These are phyloP conservation scores for Eucalyptus brandiana DNA, from an alignment of 345 rosid genomes.

Conservation along the genomic window DNA sequence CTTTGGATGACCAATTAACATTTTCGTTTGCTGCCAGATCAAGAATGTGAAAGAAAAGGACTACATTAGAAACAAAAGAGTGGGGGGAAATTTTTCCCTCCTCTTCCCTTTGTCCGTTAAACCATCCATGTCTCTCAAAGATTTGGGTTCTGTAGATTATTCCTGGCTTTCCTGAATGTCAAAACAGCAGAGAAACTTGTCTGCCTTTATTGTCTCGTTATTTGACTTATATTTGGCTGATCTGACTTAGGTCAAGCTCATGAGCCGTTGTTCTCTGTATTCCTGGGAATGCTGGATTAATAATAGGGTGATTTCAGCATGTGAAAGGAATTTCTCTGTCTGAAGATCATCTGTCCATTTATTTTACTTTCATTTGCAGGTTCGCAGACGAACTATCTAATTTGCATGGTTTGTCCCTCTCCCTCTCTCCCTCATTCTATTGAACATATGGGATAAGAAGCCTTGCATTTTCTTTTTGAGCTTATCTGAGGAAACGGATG, in stretches of 20 bases:
- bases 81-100: neutral
- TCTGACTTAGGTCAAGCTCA: neutral
- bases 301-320: neutral
- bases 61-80: neutral
- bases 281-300: neutral
- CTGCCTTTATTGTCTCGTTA: neutral
- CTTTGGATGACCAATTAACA: neutral
- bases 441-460: neutral
- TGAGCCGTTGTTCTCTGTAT: neutral
- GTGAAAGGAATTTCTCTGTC: neutral
- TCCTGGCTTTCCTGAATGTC: neutral
- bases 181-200: neutral
- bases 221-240: neutral
- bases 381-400: neutral
- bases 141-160: neutral
- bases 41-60: neutral
- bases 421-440: neutral
- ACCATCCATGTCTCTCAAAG: neutral
- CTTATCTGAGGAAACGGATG: neutral
- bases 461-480: neutral
- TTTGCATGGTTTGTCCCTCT: neutral
- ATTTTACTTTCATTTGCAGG: neutral
- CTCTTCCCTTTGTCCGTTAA: neutral
- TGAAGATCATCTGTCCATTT: neutral
- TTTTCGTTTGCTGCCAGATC: neutral